Conservation (phyloP, 345 rosid genomes). For the Rhodamnia rubescens region DNA sequence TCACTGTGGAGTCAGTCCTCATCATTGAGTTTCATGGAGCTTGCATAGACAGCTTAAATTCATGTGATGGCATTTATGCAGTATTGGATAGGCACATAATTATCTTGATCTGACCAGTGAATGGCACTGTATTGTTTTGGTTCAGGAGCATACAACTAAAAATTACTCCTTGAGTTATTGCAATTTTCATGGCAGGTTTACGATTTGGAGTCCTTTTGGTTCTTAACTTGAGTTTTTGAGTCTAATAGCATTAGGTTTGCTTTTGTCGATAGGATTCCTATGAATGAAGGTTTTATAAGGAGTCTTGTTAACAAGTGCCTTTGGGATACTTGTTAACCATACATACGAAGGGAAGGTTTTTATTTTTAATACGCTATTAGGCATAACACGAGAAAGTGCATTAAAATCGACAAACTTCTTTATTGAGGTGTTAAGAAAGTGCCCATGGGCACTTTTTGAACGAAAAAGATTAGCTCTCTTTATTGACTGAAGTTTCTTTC, state of each 20-base stretch:
- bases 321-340: neutral
- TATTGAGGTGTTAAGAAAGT: neutral
- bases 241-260: neutral
- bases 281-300: neutral
- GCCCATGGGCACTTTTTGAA: neutral
- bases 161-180: neutral
- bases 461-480: neutral
- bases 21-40: neutral
- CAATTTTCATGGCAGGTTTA: neutral
- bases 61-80: neutral
- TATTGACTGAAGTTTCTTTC: neutral
- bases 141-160: neutral
- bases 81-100: neutral
- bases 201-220: neutral
- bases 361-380: neutral
- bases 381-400: neutral
- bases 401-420: neutral
- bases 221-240: neutral
- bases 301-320: neutral
- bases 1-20: neutral
- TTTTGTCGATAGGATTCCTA: neutral
- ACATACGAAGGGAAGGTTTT: neutral
- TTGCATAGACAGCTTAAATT: neutral
- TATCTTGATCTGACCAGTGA: neutral
- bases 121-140: neutral